phyloP scores from a whole-genome alignment of 371 early-diverging fungal genomes.

The Haplosporangium sp. region DNA sequence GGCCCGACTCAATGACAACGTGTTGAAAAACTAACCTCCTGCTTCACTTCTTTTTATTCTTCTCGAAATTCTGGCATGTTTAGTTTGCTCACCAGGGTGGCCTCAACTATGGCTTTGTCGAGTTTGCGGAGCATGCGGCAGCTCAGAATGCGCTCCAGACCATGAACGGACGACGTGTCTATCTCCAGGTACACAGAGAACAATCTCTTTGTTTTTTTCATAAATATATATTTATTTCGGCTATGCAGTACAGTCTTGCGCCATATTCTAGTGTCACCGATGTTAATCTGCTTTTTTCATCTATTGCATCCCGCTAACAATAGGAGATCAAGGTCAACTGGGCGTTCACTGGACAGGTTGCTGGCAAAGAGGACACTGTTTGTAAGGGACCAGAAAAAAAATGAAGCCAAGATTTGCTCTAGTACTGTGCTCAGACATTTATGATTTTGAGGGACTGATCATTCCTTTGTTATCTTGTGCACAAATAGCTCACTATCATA shows the following conservation, averaged over 20 bases:
- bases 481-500: slow-evolving; percentile 73
- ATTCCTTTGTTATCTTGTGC: not conserved
- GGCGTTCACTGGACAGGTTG: slow-evolving; percentile 73
- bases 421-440: no score
- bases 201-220: not conserved
- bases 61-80: not conserved
- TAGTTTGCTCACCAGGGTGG: slow-evolving; percentile 62
- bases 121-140: slow-evolving; percentile 76
- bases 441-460: no score
- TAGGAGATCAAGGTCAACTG: slow-evolving; percentile 90
- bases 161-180: slow-evolving; percentile 81
- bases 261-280: no score
- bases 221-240: not conserved
- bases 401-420: not conserved
- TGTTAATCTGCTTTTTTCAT: slow-evolving; percentile 7
- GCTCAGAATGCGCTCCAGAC: slow-evolving; percentile 82
- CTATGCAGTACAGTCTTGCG: no score
- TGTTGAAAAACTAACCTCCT: not conserved
- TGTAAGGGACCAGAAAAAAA: slow-evolving; percentile 43
- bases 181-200: slow-evolving; percentile 60
- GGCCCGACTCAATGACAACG: no score
- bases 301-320: not conserved
- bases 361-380: slow-evolving; percentile 71
- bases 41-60: slow-evolving; percentile 7
- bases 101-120: slow-evolving; percentile 93